Conservation (phyloP, 495 filamentous ascomycete species). For the Pseudoneurospora amorphoporcata region DNA sequence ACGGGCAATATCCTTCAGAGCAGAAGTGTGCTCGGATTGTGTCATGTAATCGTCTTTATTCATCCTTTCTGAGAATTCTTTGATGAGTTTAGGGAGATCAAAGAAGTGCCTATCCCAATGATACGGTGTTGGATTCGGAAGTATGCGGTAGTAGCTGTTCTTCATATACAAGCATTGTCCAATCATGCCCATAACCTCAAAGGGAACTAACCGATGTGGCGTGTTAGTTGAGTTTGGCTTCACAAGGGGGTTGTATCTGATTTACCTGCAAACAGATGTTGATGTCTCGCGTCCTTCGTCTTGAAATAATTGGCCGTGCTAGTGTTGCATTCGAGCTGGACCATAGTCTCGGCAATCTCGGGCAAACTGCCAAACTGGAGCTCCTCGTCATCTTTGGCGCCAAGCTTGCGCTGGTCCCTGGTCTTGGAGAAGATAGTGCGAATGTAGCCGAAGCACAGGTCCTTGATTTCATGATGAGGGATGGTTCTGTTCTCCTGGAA, state of each 20-base stretch:
- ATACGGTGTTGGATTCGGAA: slow-evolving; percentile 40
- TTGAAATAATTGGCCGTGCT: slow-evolving; percentile 31
- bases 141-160: slow-evolving; percentile 31
- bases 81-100: slow-evolving; percentile 23
- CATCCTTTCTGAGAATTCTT: slow-evolving; percentile 13
- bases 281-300: slow-evolving; percentile 18
- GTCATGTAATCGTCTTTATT: too few species aligned
- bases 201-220: slow-evolving; percentile 25
- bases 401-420: slow-evolving; percentile 24
- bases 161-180: slow-evolving; percentile 33
- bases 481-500: slow-evolving; percentile 36
- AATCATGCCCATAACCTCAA: slow-evolving; percentile 44
- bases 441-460: slow-evolving; percentile 36
- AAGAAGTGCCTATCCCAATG: slow-evolving; percentile 36
- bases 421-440: slow-evolving; percentile 33
- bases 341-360: slow-evolving; percentile 36
- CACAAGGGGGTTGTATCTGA: too few species aligned
- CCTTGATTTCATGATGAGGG: slow-evolving; percentile 35
- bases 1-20: too few species aligned
- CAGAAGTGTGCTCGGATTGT: too few species aligned
- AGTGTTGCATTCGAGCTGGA: slow-evolving; percentile 33
- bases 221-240: too few species aligned
- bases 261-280: slow-evolving; percentile 40
- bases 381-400: slow-evolving; percentile 20
- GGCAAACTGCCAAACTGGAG: slow-evolving; percentile 27